Conservation (phyloP, 208 protist species). For the Trypanosoma congolense region DNA sequence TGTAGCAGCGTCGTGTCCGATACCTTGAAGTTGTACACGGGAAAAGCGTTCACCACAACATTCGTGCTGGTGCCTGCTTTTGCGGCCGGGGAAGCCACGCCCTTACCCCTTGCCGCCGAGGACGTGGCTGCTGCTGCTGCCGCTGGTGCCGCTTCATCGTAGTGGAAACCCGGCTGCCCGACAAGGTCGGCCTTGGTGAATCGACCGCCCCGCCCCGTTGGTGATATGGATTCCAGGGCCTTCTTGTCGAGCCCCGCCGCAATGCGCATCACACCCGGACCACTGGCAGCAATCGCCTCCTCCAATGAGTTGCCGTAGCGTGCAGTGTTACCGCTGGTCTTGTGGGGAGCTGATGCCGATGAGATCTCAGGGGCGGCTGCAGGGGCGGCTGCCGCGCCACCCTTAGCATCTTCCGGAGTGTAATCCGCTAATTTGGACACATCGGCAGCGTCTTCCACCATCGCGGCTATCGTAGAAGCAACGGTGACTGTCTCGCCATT, state of each 20-base stretch:
- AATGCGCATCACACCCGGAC: conserved; percentile 77
- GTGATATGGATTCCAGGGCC: conserved; percentile 36
- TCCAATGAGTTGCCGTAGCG: conserved; percentile 62
- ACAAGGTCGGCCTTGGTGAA: conserved; percentile 78
- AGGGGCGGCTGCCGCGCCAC: neutral
- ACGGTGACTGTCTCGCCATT: conserved; percentile 75
- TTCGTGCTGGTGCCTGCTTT: neutral
- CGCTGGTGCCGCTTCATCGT: conserved; percentile 38
- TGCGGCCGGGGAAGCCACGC: conserved; percentile 10
- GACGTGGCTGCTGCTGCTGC: conserved; percentile 4
- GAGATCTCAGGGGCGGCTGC: conserved; percentile 16
- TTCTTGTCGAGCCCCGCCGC: conserved; percentile 46
- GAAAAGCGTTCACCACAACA: conserved; percentile 39
- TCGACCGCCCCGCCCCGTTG: conserved; percentile 69
- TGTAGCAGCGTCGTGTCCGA: conserved; percentile 63
- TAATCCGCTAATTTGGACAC: conserved; percentile 19
- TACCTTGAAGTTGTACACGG: conserved; percentile 55
- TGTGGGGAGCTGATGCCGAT: conserved; percentile 5
- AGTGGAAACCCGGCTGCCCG: conserved; percentile 73
- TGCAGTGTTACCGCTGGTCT: conserved; percentile 12
- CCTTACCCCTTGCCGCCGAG: neutral
- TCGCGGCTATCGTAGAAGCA: conserved; percentile 79
- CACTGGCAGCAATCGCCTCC: conserved; percentile 61
- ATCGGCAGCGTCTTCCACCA: conserved; percentile 81
- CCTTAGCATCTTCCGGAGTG: conserved; percentile 22